Base-by-base conservation (phyloP, 345 rosid species). In the Moringa oleifera region DNA sequence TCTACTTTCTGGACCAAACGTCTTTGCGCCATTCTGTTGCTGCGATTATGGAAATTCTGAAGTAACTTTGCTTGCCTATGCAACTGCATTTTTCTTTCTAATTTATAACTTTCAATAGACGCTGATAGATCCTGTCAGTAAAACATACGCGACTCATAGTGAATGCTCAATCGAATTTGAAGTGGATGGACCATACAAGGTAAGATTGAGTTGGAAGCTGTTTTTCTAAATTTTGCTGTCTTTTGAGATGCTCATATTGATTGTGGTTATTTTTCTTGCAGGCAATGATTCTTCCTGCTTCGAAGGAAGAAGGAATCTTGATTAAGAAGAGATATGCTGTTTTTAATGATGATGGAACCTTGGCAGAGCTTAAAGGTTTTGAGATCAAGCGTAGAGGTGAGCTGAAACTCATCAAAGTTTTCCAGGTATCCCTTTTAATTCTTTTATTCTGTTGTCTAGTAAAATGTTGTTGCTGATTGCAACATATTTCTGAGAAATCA, bases 181-280 rank as follows among this genome's bases (percentile, higher is more conserved):
- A 83, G 98, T 93, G 71, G 98, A 93, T 83, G 98, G 98, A 68
- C 98, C 97, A 36, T 93, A 93, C 85, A 93, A 93, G 98, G 98
- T 89, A 85, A 70, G 64, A 16, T 53, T 21, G 23, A 57, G 64
- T 55, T 59, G 50, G 50, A 65, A 36, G n/a, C n/a, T n/a, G n/a
- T n/a, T n/a, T 2, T 51, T 65, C 61, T 59, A 50, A 64, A 23
- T n/a, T 57, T 47, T 71, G 22, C 25, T 41, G 18, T 22, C 61
- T 68, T 69, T 71, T 41, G 16, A 57, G 20, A 57, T 63, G 37
- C 23, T 71, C 57, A 77, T 65, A 22, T 57, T 57, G 22, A 55
- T 75, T 25, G 46, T 62, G 33, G 51, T 22, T 70, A 36, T 53
- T 63, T 45, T 68, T 67, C 60, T 45, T 65, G 70, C 68, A 89